Conservation (phyloP, 345 rosid species). For the Syzygium aqueum region DNA sequence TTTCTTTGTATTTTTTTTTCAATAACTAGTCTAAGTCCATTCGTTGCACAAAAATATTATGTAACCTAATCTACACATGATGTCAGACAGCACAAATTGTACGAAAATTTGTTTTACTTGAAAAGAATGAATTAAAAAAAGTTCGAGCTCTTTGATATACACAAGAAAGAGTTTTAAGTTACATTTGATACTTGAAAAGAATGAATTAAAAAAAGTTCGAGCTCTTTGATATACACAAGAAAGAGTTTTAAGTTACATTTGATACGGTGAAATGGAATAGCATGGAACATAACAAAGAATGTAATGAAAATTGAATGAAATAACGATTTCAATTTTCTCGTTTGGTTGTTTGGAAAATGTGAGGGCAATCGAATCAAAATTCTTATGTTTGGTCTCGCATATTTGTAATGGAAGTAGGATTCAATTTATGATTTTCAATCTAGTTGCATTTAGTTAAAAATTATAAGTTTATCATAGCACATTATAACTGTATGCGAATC, state of each 20-base stretch:
- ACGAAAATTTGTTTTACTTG: accelerated
- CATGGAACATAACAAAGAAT: not conserved
- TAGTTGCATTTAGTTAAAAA: not conserved
- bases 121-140: accelerated
- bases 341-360: accelerated
- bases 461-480: not conserved
- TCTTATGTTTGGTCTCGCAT: not conserved
- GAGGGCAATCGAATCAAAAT: accelerated
- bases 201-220: accelerated
- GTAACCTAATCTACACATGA: not conserved
- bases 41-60: not conserved
- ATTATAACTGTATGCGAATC: not conserved
- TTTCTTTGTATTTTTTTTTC: not conserved
- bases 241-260: not conserved
- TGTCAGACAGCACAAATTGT: not conserved
- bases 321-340: too few species aligned
- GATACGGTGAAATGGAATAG: not conserved
- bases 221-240: not conserved
- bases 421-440: not conserved
- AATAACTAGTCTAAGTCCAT: not conserved
- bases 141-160: accelerated
- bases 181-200: accelerated
- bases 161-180: not conserved
- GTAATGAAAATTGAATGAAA: not conserved
- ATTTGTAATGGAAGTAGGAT: not conserved